phyloP scores from a whole-genome alignment of 2,329 filamentous ascomycete genomes.

The Cadophora gregata region DNA sequence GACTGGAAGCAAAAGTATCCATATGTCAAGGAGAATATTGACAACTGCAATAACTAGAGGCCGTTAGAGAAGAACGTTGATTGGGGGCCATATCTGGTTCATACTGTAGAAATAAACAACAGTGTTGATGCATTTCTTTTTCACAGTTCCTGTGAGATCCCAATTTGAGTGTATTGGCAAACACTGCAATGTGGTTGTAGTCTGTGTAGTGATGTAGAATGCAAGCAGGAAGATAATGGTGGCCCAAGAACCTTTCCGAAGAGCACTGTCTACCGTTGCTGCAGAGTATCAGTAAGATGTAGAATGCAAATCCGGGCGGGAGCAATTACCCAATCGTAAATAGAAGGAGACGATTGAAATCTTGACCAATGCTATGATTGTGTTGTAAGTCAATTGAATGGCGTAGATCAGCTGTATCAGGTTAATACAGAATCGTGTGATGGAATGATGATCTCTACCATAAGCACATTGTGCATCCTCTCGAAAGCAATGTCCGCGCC shows the following conservation, averaged over 20 bases:
- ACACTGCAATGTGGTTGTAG: constrained; percentile 42
- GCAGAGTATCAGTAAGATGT: neutral
- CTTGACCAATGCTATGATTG: constrained; percentile 43
- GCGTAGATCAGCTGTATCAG: constrained; percentile 37
- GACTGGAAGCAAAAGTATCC: constrained; percentile 31
- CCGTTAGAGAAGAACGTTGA: neutral
- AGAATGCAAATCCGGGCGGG: neutral
- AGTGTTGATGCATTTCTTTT: constrained; percentile 44
- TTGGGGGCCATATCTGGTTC: neutral
- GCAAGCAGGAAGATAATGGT: constrained; percentile 41
- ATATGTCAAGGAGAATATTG: constrained; percentile 32
- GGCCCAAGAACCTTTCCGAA: constrained; percentile 37
- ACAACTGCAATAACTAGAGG: constrained; percentile 25
- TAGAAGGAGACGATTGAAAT: constrained; percentile 46
- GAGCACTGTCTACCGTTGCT: constrained; percentile 38
- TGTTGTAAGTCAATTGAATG: constrained; percentile 44
- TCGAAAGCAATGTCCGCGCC: constrained; percentile 10
- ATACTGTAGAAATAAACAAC: constrained; percentile 45
- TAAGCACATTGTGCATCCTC: constrained; percentile 20
- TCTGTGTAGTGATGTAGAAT: constrained; percentile 41
- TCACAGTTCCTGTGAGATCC: constrained; percentile 41
- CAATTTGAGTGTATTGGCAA: constrained; percentile 44
- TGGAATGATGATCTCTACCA: constrained; percentile 8
- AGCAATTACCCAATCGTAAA: constrained; percentile 43
- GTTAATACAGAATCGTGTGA: neutral